Evolutionary conservation across 768 basidiomycete genomes (phyloP), one percentile per base, ranked within the genome.

Genomic region (Hortiboletus campestris): DNA sequence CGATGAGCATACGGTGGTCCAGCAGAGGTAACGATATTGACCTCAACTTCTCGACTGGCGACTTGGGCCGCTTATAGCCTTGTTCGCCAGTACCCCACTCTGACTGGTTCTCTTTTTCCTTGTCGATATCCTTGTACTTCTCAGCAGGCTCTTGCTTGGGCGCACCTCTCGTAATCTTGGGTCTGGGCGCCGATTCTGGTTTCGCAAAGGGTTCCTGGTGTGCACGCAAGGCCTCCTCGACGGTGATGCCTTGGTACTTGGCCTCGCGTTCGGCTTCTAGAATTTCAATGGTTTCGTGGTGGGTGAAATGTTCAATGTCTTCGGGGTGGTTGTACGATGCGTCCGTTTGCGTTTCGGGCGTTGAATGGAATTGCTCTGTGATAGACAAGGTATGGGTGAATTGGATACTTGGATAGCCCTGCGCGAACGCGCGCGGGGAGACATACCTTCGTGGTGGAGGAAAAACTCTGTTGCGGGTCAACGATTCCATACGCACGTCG

Each of bases 281-380:
- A 10, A 69, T 80, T 67, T 98, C 96, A 56, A 98, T 98, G 5
- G 73, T 64, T 61, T 89, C 91, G 69, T 98, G 96, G 50, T 91
- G 84, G 28, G 84, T 79, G 67, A 98, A 98, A 67, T 99, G 96
- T 63, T 95, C 94, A 44, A 88, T 53, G 70, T 94, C 93, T 72
- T 98, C 97, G 1, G 94, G 89, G 70, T 99, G 97, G 56, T 68
- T 88, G 74, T 98, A 99, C 0, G 94, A 81, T 62, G 93, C 92
- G 68, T 98, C 95, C 0, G 94, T 94, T 72, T 98, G 97, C 0
- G 96, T 98, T 69, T 98, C 97, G 0, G 94, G 95, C 35, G 96
- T 98, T 29, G 86, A 88, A 74, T 99, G 97, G 78, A 80, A 97
- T 73, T 91, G 75, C 75, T 98, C 91, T 92, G 22, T 14, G 11